phyloP scores from a whole-genome alignment of 2,329 filamentous ascomycete species.

The Pleoardoris graminearum region DNA sequence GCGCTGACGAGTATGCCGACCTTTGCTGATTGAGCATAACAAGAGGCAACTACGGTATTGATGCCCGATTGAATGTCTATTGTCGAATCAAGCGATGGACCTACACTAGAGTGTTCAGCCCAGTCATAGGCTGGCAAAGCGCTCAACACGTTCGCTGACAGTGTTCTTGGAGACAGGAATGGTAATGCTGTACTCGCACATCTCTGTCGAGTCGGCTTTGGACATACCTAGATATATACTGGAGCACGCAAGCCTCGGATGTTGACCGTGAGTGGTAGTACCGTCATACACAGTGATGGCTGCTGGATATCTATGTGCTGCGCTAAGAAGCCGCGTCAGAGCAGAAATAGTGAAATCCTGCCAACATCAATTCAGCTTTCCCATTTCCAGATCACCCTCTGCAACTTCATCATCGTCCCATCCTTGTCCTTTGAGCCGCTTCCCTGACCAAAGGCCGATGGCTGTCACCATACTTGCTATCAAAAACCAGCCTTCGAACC shows the following conservation, averaged over 20 bases:
- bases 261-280: not conserved
- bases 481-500: slow-evolving; percentile 89
- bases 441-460: slow-evolving; percentile 72
- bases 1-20: slow-evolving; percentile 11
- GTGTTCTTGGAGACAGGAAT: too few relatives aligned
- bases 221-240: too few relatives aligned
- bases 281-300: not conserved
- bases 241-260: too few relatives aligned
- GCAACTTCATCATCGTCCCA: slow-evolving; percentile 45
- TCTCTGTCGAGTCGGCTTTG: too few relatives aligned
- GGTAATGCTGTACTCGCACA: too few relatives aligned
- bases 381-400: slow-evolving; percentile 67
- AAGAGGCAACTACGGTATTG: not conserved
- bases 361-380: slow-evolving; percentile 62
- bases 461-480: slow-evolving; percentile 67
- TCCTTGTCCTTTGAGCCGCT: slow-evolving; percentile 57
- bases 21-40: slow-evolving; percentile 6
- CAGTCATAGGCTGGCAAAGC: too few relatives aligned
- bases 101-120: too few relatives aligned
- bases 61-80: not conserved
- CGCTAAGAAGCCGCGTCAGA: not conserved
- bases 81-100: too few relatives aligned
- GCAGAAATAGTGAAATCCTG: not conserved
- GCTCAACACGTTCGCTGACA: too few relatives aligned
- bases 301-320: not conserved